These are phyloP conservation scores for Trichoderma sp. DNA, from an alignment of 2,329 filamentous ascomycete genomes.

Conservation along the genomic window DNA sequence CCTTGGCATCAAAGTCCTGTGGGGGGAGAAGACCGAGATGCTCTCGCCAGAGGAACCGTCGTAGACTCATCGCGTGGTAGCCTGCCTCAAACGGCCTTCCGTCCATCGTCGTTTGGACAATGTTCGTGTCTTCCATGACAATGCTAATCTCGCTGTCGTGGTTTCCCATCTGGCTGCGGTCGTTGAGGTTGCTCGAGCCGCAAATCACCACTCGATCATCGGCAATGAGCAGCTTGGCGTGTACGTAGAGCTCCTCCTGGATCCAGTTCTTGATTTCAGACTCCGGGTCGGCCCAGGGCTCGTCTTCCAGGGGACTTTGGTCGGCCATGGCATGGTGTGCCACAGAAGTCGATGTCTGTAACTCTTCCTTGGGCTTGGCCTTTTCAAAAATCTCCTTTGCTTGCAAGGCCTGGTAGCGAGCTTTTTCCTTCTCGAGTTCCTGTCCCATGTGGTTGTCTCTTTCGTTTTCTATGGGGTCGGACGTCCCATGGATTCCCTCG, in stretches of 20 bases:
- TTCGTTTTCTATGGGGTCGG: constrained; percentile 38
- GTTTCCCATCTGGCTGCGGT: constrained; percentile 79
- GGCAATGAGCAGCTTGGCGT: constrained; percentile 84
- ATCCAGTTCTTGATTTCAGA: constrained; percentile 84
- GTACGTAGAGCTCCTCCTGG: constrained; percentile 94
- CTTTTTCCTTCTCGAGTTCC: constrained; percentile 35
- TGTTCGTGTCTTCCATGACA: constrained; percentile 79
- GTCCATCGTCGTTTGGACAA: constrained; percentile 70
- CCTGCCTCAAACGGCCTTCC: constrained; percentile 73
- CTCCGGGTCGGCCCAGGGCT: constrained; percentile 69
- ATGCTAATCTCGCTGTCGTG: constrained; percentile 91
- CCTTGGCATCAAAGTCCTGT: constrained; percentile 63
- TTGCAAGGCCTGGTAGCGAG: constrained; percentile 40
- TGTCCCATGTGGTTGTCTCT: constrained; percentile 49
- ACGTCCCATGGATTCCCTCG: constrained; percentile 62
- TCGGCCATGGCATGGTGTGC: constrained; percentile 80
- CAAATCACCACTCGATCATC: constrained; percentile 85
- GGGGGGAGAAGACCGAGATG: constrained; percentile 78
- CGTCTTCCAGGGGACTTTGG: constrained; percentile 57
- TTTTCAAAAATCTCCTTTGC: constrained; percentile 54
- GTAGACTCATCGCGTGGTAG: constrained; percentile 76
- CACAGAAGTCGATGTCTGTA: constrained; percentile 44
- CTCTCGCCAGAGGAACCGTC: constrained; percentile 83
- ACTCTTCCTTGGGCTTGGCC: constrained; percentile 38
- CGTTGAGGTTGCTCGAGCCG: constrained; percentile 87